Base-by-base conservation (phyloP, 1,284 basidiomycete species). In the Austroboletus niveus region DNA sequence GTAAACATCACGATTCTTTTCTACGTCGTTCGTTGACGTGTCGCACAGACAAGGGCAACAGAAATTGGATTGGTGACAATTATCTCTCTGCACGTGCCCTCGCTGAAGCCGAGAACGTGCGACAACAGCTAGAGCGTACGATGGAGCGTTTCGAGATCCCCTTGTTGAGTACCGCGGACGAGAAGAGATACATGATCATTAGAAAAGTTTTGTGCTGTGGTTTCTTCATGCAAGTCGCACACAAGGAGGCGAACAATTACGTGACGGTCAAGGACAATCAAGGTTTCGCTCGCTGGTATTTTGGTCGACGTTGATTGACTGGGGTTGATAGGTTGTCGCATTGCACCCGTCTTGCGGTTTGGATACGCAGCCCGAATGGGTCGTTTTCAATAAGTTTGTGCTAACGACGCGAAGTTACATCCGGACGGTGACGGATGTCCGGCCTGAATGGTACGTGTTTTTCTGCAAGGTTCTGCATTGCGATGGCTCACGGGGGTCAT, bases 221-320 rank as follows among this genome's bases (percentile, higher is more conserved):
- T 1, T 99, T 94, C 79, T 99, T 99, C 75, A 98, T 98, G 96
- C 96, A 98, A 69, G 86, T 96, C 8, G 96, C 95, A 6, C 94
- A 98, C 71, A 93, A 92, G 69, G 92, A 94, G 65, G 92, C 92
- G 75, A 84, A 84, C 3, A 80, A 76, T 53, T 95, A 95, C 69
- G 65, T 86, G 58, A 98, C 94, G 0, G 85, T 97, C 57, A 98
- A 98, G 74, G 94, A 98, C 69, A 93, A 95, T 64, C 93, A 95
- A 5, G 59, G 35, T 34, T 14, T 1, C 4, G 17, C 2, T 11
- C 10, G 3, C 22, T 29, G 14, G 32, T 35, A 12, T 1, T 14
- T 11, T 24, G 11, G 1, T 14, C 11, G 5, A 20, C 15, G 51
- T 27, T 54, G 35, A 60, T 24, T 5, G 24, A 17, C 47, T 47